Evolutionary conservation across 306 rosid genomes (phyloP).

Genomic region (Prunus salicina): DNA sequence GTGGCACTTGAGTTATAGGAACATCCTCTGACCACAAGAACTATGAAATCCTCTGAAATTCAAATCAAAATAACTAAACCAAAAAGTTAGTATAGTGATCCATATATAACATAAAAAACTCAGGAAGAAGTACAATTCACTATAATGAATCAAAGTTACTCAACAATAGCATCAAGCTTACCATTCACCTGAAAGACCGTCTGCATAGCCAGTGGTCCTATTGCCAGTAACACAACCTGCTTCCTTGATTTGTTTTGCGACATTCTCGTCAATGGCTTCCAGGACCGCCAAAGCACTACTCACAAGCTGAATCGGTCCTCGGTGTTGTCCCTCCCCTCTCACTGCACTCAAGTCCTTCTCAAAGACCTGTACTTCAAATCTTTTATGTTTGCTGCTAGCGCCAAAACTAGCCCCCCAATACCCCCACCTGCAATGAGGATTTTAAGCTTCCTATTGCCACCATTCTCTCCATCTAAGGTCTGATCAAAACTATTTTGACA

Average conservation of each 20-base stretch:
- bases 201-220: neutral
- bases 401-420: neutral
- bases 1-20: too few species aligned
- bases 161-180: neutral
- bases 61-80: neutral
- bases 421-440: neutral
- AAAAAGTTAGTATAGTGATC: too few species aligned
- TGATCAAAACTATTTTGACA: neutral
- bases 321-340: neutral
- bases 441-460: neutral
- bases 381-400: neutral
- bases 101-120: too few species aligned
- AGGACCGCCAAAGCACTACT: neutral
- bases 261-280: neutral
- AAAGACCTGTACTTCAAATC: neutral
- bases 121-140: too few species aligned
- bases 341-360: neutral
- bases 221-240: neutral
- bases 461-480: neutral
- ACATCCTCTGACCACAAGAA: neutral
- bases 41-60: neutral
- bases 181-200: neutral
- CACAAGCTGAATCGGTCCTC: neutral
- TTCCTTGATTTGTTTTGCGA: neutral
- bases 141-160: too few species aligned